Base-by-base conservation (phyloP, 176 grass and related monocot genomes). In the Cenchrus fungigraminus region DNA sequence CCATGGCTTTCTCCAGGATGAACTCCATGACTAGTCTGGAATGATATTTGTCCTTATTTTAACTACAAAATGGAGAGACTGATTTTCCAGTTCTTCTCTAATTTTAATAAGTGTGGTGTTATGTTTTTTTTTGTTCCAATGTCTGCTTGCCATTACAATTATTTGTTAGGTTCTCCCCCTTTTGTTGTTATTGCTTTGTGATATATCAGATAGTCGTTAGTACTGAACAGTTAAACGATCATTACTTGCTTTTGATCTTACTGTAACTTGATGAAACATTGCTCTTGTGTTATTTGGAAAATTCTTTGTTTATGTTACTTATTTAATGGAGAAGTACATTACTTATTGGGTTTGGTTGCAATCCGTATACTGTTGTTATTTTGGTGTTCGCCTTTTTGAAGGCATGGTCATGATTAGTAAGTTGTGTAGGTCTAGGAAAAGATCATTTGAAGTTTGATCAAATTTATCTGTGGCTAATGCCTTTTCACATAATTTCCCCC, bases 221-320 rank as follows among this genome's bases (percentile, higher is more conserved):
- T 73, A 73, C 11, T 51, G 53, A 73, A 73, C 49, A 9, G 47
- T 53, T 73, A 53, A 71, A 50, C 11, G 54, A 19, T 3, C 52
- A 25, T 55, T 4, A 28, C 1, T 78, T 78, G 12, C 43, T 78
- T 62, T 78, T 62, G 12, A 77, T 77, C n/a, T 78, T 59, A 44
- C 22, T 19, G 14, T 57, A 17, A 34, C 5, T 58, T 52, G 37
- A 57, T 81, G 14, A 57, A 81, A 57, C 12, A 16, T 81, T 82
- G 19, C 70, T 69, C 19, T 71, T 53, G 53, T 46, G 22, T 59
- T 82, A 58, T 82, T 71, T 70, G 20, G 34, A 57, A 57, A 70
- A 25, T 44, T 57, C 6, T 70, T 40, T 71, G 50, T 45, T 70
- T 37, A 28, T 46, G 22, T n/a, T 68, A 14, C 31, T 69, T 57